These are phyloP conservation scores for Plasmodium vinckei DNA, from an alignment of 169 alveolate genomes.

Conservation along the genomic window DNA sequence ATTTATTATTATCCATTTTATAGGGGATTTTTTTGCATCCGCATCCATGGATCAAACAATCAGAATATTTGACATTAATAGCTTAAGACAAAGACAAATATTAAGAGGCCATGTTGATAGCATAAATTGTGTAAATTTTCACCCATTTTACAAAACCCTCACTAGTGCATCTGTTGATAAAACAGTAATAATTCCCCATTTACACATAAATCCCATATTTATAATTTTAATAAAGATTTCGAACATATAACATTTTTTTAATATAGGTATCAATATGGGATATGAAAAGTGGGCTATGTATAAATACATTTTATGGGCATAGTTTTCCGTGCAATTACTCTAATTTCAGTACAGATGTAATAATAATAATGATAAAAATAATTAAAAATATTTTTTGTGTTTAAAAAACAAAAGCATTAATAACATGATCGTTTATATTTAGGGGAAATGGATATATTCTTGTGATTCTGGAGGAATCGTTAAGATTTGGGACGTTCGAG, in stretches of 20 bases:
- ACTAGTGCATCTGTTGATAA: constrained; percentile 72
- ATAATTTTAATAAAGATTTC: constrained; percentile 15
- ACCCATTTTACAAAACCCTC: constrained; percentile 64
- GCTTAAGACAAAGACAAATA: constrained; percentile 74
- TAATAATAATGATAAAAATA: constrained; percentile 9
- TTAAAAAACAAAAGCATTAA: constrained; percentile 23
- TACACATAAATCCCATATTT: background rate
- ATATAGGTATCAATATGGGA: constrained; percentile 74
- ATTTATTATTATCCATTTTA: constrained; percentile 14
- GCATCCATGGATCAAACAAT: constrained; percentile 76
- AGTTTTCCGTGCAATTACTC: constrained; percentile 68
- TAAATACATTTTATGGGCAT: constrained; percentile 74
- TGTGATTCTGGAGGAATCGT: constrained; percentile 77
- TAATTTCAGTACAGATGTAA: constrained; percentile 67
- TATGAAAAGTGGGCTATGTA: constrained; percentile 75
- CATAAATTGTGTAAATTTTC: constrained; percentile 66
- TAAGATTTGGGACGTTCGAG: constrained; percentile 76
- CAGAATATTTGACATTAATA: constrained; percentile 71
- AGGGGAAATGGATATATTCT: constrained; percentile 72
- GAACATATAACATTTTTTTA: constrained; percentile 12
- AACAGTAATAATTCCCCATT: constrained; percentile 30
- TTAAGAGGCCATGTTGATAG: constrained; percentile 77
- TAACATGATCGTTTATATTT: constrained; percentile 32
- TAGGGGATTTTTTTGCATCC: constrained; percentile 74
- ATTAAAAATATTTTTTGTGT: constrained; percentile 4